These are phyloP conservation scores for Colletotrichum tanaceti DNA, from an alignment of 2,329 filamentous ascomycete species.

Conservation along the genomic window DNA sequence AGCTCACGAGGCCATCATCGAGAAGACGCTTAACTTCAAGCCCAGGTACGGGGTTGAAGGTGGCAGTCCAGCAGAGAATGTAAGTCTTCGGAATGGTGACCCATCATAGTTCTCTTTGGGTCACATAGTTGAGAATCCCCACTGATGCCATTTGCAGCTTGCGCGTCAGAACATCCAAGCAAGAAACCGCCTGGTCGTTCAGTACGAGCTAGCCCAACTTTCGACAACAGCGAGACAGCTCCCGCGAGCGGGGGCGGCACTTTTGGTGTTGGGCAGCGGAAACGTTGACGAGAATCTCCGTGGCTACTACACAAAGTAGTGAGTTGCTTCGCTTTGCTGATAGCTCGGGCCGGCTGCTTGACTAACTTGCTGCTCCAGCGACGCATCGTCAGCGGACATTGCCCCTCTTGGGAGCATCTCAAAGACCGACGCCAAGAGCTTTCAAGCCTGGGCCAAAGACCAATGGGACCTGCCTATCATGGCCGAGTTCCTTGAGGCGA, in stretches of 20 bases:
- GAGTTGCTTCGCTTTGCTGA: not conserved
- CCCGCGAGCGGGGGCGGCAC: slow-evolving; percentile 62
- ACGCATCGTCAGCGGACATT: slow-evolving; percentile 66
- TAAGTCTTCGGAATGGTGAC: not conserved
- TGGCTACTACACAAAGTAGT: slow-evolving; percentile 71
- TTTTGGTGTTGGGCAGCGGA: slow-evolving; percentile 71
- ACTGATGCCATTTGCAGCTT: slow-evolving; percentile 44
- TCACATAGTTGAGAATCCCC: too few species aligned
- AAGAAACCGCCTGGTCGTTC: slow-evolving; percentile 71
- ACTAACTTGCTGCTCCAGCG: slow-evolving; percentile 45
- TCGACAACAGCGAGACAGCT: slow-evolving; percentile 68
- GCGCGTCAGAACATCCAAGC: slow-evolving; percentile 78
- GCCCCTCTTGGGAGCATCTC: slow-evolving; percentile 65
- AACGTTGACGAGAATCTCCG: slow-evolving; percentile 68
- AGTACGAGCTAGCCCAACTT: slow-evolving; percentile 72
- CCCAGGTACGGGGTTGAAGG: slow-evolving; percentile 7
- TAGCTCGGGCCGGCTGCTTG: not conserved
- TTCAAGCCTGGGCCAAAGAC: slow-evolving; percentile 68
- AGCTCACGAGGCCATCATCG: not conserved
- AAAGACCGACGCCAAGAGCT: slow-evolving; percentile 74
- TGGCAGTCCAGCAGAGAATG: not conserved
- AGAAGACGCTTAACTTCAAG: not conserved
- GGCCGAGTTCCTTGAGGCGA: slow-evolving; percentile 70
- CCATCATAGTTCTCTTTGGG: not conserved
- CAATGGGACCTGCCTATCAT: slow-evolving; percentile 72